These are phyloP conservation scores for Mucor irregularis DNA, from an alignment of 371 early-diverging fungal species.

Conservation along the genomic window DNA sequence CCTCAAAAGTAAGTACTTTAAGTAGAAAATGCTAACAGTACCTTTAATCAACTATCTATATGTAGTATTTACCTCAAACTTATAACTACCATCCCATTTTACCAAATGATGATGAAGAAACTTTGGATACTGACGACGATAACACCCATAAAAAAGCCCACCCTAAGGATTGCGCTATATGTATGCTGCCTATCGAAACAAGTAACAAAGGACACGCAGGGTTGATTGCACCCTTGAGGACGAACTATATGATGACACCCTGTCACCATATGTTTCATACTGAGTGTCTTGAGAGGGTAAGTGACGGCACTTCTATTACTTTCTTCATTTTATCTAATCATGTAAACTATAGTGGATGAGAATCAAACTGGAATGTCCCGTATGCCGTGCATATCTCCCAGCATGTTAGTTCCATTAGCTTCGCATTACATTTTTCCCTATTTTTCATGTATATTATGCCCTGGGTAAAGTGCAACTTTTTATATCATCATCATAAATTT, in stretches of 20 bases:
- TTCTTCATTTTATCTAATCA: background rate
- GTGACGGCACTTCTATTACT: background rate
- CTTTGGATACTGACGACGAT: background rate
- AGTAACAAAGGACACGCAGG: conserved; percentile 37
- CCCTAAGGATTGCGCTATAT: conserved; percentile 72
- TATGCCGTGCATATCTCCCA: conserved; percentile 68
- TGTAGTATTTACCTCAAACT: conserved; percentile 64
- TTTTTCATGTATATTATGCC: background rate
- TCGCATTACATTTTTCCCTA: background rate
- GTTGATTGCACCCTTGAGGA: conserved; percentile 51
- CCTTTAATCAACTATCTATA: background rate
- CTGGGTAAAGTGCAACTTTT: too few species aligned
- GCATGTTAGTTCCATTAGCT: conserved; percentile 33
- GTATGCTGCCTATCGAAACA: conserved; percentile 67
- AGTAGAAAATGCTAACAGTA: too few species aligned
- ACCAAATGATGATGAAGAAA: background rate
- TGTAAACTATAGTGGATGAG: conserved; percentile 90
- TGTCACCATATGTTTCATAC: conserved; percentile 84
- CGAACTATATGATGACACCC: conserved; percentile 81
- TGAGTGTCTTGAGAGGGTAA: conserved; percentile 71
- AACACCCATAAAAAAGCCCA: conserved; percentile 1
- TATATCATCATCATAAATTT: too few species aligned
- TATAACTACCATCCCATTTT: conserved; percentile 70
- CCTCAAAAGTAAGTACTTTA: conserved; percentile 52
- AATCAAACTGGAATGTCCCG: conserved; percentile 79